Conservation (phyloP, 768 basidiomycete genomes). For the Leccinum variicolor region DNA sequence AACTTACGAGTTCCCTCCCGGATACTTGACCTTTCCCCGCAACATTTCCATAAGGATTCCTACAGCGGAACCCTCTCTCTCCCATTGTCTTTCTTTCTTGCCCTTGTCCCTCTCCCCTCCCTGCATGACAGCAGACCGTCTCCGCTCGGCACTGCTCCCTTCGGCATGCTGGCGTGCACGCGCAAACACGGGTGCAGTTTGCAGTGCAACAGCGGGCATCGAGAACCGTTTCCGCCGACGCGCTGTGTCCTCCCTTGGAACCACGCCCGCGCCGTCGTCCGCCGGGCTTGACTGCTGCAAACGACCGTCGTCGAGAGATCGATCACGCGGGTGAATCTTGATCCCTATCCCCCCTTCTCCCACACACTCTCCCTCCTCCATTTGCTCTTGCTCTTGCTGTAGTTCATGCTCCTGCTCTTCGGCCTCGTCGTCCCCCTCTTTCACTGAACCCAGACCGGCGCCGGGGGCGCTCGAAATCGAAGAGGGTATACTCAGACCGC, state of each 20-base stretch:
- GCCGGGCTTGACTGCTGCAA: background rate
- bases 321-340: conserved; percentile 1
- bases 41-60: conserved; percentile 31
- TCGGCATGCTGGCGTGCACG: conserved; percentile 35
- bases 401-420: background rate
- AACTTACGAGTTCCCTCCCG: conserved; percentile 15
- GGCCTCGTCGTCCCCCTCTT: conserved; percentile 17
- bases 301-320: background rate
- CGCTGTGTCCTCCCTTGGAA: conserved; percentile 56
- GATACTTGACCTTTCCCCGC: conserved; percentile 24
- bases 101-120: conserved; percentile 32
- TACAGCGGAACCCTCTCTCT: conserved; percentile 27
- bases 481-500: conserved; percentile 27
- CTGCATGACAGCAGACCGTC: conserved; percentile 61
- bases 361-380: background rate
- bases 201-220: conserved; percentile 71
- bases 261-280: conserved; percentile 5
- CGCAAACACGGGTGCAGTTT: conserved; percentile 67
- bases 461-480: conserved; percentile 29
- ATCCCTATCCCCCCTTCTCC: background rate
- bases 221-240: conserved; percentile 70
- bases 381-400: background rate
- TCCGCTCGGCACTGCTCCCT: conserved; percentile 22
- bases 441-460: conserved; percentile 19
- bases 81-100: conserved; percentile 18